phyloP scores from a whole-genome alignment of 495 filamentous ascomycete genomes.

The Daldinia caldariorum region DNA sequence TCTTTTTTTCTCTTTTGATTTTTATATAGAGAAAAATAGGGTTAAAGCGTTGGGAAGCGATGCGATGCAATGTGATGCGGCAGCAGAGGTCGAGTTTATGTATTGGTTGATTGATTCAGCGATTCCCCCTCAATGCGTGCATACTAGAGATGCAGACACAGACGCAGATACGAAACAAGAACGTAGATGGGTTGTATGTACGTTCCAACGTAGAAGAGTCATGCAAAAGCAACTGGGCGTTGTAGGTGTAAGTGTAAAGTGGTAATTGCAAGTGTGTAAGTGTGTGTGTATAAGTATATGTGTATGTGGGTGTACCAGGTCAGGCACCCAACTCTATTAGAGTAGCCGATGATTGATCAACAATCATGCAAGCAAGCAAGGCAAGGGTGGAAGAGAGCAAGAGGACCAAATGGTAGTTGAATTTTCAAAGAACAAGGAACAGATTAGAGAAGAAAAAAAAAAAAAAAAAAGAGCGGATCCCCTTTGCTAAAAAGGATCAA shows the following conservation, averaged over 20 bases:
- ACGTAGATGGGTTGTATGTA: background rate
- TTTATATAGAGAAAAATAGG: too few species aligned
- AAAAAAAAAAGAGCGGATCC: slow-evolving; percentile 16
- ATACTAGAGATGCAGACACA: background rate
- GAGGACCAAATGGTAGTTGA: background rate
- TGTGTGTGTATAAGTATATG: background rate
- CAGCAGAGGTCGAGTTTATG: background rate
- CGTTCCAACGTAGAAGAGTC: background rate
- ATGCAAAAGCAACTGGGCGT: background rate
- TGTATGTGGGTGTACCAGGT: slow-evolving; percentile 9
- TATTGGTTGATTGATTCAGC: background rate
- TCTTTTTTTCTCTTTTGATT: too few species aligned
- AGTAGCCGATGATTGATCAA: slow-evolving; percentile 40
- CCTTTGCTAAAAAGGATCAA: slow-evolving; percentile 25
- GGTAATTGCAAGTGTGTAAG: background rate
- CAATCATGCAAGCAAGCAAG: slow-evolving; percentile 36
- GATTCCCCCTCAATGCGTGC: background rate
- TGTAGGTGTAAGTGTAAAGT: background rate
- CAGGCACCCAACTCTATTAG: slow-evolving; percentile 22
- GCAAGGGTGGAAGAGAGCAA: background rate
- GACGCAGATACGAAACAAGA: slow-evolving; percentile 5
- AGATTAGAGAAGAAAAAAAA: too few species aligned
- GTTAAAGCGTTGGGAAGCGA: too few species aligned
- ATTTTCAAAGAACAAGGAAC: background rate
- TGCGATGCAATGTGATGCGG: background rate